phyloP scores from a whole-genome alignment of 768 basidiomycete genomes.

The Calocera viscosa region DNA sequence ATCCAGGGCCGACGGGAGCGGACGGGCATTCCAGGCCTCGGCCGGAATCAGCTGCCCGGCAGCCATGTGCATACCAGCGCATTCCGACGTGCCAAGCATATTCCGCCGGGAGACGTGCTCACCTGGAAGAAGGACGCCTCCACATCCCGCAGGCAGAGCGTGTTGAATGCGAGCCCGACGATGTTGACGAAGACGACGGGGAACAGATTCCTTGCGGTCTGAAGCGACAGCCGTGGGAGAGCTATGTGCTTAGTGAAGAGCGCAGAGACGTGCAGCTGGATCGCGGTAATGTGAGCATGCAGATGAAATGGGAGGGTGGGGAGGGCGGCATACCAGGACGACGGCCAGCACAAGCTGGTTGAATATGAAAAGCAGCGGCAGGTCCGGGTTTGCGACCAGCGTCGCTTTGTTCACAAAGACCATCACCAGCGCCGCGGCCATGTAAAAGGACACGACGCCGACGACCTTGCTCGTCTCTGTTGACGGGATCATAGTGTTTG shows the following conservation, averaged over 20 bases:
- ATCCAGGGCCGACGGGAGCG: not conserved
- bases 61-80: not conserved
- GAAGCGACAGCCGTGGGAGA: conserved; percentile 39
- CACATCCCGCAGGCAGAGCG: conserved; percentile 61
- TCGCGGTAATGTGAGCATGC: conserved; percentile 37
- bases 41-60: not conserved
- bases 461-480: conserved; percentile 34
- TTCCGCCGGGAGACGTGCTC: conserved; percentile 1
- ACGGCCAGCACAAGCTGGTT: conserved; percentile 60
- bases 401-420: conserved; percentile 63
- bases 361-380: conserved; percentile 56
- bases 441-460: conserved; percentile 66
- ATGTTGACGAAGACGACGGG: conserved; percentile 45
- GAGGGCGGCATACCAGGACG: conserved; percentile 31
- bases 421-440: conserved; percentile 60
- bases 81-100: not conserved
- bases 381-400: conserved; percentile 48
- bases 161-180: conserved; percentile 64
- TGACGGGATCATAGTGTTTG: not conserved
- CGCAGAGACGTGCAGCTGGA: conserved; percentile 43
- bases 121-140: conserved; percentile 77
- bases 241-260: conserved; percentile 42
- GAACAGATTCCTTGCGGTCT: conserved; percentile 23
- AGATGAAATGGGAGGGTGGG: conserved; percentile 34
- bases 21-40: not conserved